These are phyloP conservation scores for Phytophthora boehmeriae DNA, from an alignment of 352 stramenopile species.

Conservation along the genomic window DNA sequence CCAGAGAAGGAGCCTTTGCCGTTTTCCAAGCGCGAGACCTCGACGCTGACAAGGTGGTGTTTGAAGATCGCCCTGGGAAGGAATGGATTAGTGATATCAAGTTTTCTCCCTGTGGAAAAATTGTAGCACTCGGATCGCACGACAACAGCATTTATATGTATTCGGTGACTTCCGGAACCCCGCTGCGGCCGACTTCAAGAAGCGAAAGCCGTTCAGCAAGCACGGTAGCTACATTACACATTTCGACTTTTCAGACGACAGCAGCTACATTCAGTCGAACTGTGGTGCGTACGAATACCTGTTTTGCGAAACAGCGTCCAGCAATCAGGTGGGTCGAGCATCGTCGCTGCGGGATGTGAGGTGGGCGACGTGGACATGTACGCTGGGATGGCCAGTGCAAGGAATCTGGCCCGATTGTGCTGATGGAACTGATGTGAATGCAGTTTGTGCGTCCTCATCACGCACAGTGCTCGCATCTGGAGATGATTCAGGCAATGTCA, in stretches of 20 bases:
- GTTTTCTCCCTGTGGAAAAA: conserved; percentile 58
- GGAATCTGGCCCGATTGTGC: conserved; percentile 87
- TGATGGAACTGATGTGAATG: conserved; percentile 87
- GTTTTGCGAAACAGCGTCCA: conserved; percentile 85
- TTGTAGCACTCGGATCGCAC: conserved; percentile 71
- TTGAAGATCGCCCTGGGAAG: conserved; percentile 68
- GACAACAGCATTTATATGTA: conserved; percentile 81
- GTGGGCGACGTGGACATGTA: conserved; percentile 92
- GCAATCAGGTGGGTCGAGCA: conserved; percentile 86
- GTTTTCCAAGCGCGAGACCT: conserved; percentile 36
- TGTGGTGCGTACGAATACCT: conserved; percentile 92
- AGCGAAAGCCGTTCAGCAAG: conserved; percentile 76
- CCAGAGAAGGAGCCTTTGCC: conserved; percentile 56
- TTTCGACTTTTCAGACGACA: conserved; percentile 82
- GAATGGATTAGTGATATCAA: conserved; percentile 85
- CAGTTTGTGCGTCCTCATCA: conserved; percentile 69
- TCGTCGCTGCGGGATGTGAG: conserved; percentile 73
- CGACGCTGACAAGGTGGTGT: conserved; percentile 34
- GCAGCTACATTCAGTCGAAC: conserved; percentile 70
- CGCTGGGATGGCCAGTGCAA: conserved; percentile 91
- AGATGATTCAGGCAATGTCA: conserved; percentile 83
- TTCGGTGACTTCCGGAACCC: conserved; percentile 25
- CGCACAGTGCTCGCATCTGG: conserved; percentile 76
- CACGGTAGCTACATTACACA: conserved; percentile 88
- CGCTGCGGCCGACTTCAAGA: conserved; percentile 41